phyloP scores from a whole-genome alignment of 2,329 filamentous ascomycete genomes.

The Ustulina deusta region DNA sequence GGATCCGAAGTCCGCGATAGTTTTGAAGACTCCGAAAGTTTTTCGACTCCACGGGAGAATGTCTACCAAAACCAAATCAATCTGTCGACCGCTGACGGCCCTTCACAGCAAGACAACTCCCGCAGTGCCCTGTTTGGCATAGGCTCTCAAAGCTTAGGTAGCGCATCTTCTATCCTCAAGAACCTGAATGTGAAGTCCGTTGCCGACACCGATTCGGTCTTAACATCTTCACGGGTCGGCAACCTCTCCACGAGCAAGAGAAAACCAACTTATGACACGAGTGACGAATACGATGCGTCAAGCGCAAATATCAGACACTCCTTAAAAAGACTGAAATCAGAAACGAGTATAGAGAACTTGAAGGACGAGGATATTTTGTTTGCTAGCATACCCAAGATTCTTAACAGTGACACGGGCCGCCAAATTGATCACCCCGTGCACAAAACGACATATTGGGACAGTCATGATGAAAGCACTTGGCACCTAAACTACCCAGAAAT shows the following conservation, averaged over 20 bases:
- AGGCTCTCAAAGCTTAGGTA: conserved; percentile 67
- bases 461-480: conserved; percentile 65
- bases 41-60: conserved; percentile 52
- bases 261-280: conserved; percentile 64
- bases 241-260: conserved; percentile 67
- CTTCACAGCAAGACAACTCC: conserved; percentile 43
- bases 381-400: conserved; percentile 62
- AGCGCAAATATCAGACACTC: conserved; percentile 57
- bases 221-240: conserved; percentile 40
- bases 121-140: conserved; percentile 47
- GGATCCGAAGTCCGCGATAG: conserved; percentile 59
- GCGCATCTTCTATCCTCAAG: conserved; percentile 59
- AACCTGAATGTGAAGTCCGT: conserved; percentile 59
- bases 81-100: conserved; percentile 22
- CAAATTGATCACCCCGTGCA: conserved; percentile 68
- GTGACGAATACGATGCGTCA: conserved; percentile 62
- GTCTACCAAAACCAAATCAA: conserved; percentile 40
- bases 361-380: conserved; percentile 62
- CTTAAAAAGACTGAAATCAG: conserved; percentile 68
- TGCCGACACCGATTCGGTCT: conserved; percentile 42
- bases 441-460: conserved; percentile 70
- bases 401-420: conserved; percentile 63
- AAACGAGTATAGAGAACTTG: conserved; percentile 55
- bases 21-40: conserved; percentile 60
- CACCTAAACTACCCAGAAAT: conserved; percentile 74